A percentile compares a stretch with the other conserved stretches of the same genome.
phyloP scores from a whole-genome alignment of 257 asterid species.

The Parsonsia alboflavescens region DNA sequence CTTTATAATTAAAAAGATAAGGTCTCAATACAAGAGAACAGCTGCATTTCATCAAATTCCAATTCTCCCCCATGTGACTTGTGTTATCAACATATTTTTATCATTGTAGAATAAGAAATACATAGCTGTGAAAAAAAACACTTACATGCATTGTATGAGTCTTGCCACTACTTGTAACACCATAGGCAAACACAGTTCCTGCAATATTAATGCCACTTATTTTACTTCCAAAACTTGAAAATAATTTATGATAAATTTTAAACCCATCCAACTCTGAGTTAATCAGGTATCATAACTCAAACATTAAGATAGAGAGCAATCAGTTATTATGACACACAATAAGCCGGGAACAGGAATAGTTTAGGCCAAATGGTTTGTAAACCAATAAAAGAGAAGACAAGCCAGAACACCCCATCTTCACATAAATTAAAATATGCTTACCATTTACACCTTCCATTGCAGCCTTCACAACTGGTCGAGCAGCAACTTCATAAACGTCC shows the following conservation, averaged over 20 bases:
- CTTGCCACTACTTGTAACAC: slow-evolving; percentile 99
- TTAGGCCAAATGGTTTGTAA: not conserved
- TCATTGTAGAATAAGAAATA: slow-evolving; percentile 9
- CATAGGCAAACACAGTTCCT: slow-evolving; percentile 99
- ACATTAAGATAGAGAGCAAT: not conserved
- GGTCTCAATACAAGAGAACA: not conserved
- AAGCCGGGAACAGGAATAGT: not conserved
- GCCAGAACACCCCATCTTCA: too few relatives aligned
- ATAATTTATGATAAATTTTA: not conserved
- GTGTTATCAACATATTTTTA: not conserved
- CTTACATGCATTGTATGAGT: slow-evolving; percentile 99
- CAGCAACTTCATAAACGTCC: slow-evolving; percentile 94
- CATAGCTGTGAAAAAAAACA: slow-evolving; percentile 19
- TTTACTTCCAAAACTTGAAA: not conserved
- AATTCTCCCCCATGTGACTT: not conserved
- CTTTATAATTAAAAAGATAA: not conserved
- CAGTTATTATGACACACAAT: too few relatives aligned
- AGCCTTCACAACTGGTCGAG: slow-evolving; percentile 90
- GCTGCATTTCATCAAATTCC: not conserved
- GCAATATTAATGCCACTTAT: slow-evolving; percentile 26
- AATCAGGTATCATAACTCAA: too few relatives aligned
- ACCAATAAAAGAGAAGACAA: not conserved
- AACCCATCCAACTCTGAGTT: not conserved
- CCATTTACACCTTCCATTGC: slow-evolving; percentile 99
- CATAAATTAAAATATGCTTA: slow-evolving; percentile 28